Evolutionary conservation across 768 basidiomycete genomes (phyloP).

Genomic region (Rickenella mellea): DNA sequence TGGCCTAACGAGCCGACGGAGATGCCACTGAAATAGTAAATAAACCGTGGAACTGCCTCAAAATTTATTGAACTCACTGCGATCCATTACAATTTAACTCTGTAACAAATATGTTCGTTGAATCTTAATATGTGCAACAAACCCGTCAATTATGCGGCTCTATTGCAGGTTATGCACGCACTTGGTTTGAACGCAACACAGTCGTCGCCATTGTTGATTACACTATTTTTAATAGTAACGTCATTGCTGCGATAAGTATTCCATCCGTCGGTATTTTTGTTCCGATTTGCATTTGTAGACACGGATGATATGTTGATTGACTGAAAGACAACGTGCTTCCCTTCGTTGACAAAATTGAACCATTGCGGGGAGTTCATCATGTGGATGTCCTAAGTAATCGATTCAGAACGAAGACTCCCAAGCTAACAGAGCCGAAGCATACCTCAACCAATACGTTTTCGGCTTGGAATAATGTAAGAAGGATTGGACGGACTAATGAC

Average conservation of each 20-base stretch:
- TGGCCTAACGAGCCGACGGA: conserved; percentile 45
- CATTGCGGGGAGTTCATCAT: conserved; percentile 20
- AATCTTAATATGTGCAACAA: conserved; percentile 11
- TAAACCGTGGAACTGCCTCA: too few relatives aligned
- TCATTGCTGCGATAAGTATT: conserved; percentile 49
- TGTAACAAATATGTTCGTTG: conserved; percentile 48
- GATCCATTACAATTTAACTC: conserved; percentile 53
- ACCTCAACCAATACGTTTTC: conserved; percentile 30
- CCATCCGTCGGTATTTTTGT: conserved; percentile 55
- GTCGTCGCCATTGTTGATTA: conserved; percentile 47
- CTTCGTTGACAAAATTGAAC: conserved; percentile 45
- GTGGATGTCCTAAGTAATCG: conserved; percentile 11
- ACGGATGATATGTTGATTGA: conserved; percentile 36
- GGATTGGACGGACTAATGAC: conserved; percentile 41
- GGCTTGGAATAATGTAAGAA: conserved; percentile 44
- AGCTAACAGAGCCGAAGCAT: background rate
- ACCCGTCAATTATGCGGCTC: background rate
- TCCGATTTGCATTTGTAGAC: conserved; percentile 32
- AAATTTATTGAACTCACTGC: conserved; percentile 22
- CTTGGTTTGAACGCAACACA: conserved; percentile 38
- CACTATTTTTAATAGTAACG: conserved; percentile 37
- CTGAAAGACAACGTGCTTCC: conserved; percentile 33
- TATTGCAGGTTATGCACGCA: background rate
- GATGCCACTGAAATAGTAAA: too few relatives aligned
- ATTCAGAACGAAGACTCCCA: background rate